Percentiles rank a stretch among this genome's conserved stretches.
These are phyloP conservation scores for Mucuna pruriens DNA, from an alignment of 306 rosid species.

Conservation along the genomic window DNA sequence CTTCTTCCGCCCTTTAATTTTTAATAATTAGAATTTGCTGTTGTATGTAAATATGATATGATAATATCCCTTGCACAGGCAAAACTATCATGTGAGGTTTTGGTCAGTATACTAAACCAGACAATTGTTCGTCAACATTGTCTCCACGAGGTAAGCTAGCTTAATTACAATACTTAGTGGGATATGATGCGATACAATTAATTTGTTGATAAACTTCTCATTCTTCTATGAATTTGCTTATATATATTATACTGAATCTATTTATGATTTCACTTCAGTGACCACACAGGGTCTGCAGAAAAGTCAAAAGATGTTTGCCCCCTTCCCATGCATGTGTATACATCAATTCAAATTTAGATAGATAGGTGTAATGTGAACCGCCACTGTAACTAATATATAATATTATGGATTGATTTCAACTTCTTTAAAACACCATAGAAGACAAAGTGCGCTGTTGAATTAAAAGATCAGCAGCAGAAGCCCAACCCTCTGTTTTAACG, in stretches of 20 bases:
- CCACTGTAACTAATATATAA: not conserved
- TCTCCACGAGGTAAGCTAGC: constrained; percentile 27
- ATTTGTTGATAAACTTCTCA: not conserved
- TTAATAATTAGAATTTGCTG: not conserved
- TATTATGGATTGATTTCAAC: no score
- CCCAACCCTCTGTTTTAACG: no score
- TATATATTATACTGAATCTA: not conserved
- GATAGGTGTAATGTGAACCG: not conserved
- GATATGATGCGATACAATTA: not conserved
- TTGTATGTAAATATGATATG: not conserved
- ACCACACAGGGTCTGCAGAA: not conserved
- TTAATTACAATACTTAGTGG: no score
- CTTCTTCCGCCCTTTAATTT: no score
- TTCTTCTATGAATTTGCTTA: not conserved
- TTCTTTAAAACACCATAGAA: no score
- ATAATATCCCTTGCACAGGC: constrained; percentile 56
- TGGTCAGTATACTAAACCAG: constrained; percentile 56
- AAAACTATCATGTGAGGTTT: constrained; percentile 61
- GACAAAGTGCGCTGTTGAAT: no score
- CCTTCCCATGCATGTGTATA: not conserved
- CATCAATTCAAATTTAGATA: not conserved
- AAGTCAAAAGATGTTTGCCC: not conserved
- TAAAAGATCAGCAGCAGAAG: no score
- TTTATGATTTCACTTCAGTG: constrained; percentile 31
- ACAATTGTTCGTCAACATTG: constrained; percentile 68